Conservation (phyloP, 495 filamentous ascomycete species). For the Beverwykella pulmonaria region DNA sequence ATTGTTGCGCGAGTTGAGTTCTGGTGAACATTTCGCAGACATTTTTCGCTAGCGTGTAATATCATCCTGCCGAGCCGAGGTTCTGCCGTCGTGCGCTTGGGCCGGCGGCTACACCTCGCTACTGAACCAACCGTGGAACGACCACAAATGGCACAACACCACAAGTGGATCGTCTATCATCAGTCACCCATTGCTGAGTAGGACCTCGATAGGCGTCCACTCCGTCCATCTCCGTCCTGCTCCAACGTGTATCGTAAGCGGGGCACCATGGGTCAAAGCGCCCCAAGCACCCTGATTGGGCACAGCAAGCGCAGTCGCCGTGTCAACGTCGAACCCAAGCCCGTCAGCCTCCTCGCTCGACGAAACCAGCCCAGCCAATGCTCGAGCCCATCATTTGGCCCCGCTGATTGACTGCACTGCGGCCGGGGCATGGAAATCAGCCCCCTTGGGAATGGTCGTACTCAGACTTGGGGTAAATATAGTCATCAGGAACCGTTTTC, state of each 20-base stretch:
- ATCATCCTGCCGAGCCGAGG: neutral
- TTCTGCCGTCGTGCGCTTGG: too few relatives aligned
- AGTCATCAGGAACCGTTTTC: neutral
- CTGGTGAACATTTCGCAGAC: neutral
- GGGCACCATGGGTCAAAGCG: neutral
- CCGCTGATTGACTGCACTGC: neutral
- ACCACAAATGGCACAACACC: too few relatives aligned
- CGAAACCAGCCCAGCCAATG: neutral
- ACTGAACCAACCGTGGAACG: too few relatives aligned
- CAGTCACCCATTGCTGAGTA: too few relatives aligned
- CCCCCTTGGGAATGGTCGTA: neutral
- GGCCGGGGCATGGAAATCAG: neutral
- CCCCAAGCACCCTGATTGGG: neutral
- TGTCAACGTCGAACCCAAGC: neutral
- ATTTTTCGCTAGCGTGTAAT: neutral
- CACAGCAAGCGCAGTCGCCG: neutral
- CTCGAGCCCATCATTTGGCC: neutral
- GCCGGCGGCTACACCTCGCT: too few relatives aligned
- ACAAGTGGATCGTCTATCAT: too few relatives aligned
- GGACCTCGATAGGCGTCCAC: too few relatives aligned
- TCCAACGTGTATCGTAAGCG: neutral
- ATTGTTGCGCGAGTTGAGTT: neutral
- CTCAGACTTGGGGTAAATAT: neutral
- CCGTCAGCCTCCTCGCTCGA: neutral
- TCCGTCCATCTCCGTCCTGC: neutral